Evolutionary conservation across 495 filamentous ascomycete genomes (phyloP), one percentile per base, ranked within the genome.

Genomic region (Neurospora sp.): DNA sequence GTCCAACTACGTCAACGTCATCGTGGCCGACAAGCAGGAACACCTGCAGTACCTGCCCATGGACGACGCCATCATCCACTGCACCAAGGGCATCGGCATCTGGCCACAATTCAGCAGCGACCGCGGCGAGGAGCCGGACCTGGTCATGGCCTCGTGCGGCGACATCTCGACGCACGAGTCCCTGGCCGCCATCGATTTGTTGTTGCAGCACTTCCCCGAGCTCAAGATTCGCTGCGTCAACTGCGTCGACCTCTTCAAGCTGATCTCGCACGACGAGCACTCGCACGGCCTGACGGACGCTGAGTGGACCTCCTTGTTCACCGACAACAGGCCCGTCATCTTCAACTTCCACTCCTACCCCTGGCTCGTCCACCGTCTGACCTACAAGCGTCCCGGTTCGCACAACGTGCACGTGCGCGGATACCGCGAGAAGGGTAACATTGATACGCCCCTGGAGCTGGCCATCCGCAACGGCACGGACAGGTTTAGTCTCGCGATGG

Each of bases 311-410:
- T 82, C 89, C 6, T 75, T 91, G 70, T 92, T 92, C 83, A 93
- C 91, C 1, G 81, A 82, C 27, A 82, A 92, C 84, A 89, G 85
- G 73, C 90, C 91, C 41, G 85, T 92, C 79, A 87, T 92, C 76
- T 92, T 93, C 87, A 92, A 92, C 84, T 92, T 92, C 88, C 91
- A 93, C 82, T 89, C 86, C 20, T 92, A 93, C 81, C 91, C 91
- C 2, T 93, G 89, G 90, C 85, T 92, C 75, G 87, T 93, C 46
- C 90, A 92, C 82, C 85, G 91, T 37, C 79, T 93, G 72, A 89
- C 89, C 1, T 92, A 92, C 82, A 90, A 90, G 83, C 88, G 90
- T 0, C 87, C 87, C 0, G 90, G 89, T 16, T 85, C 85, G 71
- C n/a, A 54, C 41, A 89, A 91, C 79, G 77, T 92, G 70, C 90